Conservation (phyloP, 23 red algal species). For the Gracilaria vermiculophylla region DNA sequence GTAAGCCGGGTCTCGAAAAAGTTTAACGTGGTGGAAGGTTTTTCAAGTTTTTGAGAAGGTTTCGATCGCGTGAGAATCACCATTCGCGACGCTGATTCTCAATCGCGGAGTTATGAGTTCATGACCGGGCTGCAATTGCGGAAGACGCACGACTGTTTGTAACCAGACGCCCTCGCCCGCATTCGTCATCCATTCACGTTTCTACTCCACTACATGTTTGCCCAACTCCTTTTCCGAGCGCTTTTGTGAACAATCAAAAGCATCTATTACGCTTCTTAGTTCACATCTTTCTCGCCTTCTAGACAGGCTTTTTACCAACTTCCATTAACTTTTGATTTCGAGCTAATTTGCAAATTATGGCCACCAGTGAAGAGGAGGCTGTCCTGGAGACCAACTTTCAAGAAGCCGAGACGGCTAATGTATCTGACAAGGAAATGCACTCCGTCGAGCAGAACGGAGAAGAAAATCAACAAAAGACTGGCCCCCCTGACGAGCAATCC, state of each 20-base stretch:
- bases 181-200: too few relatives aligned
- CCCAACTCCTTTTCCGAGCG: not conserved
- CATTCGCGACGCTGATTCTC: too few relatives aligned
- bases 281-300: not conserved
- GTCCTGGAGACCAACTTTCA: not conserved
- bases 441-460: not conserved
- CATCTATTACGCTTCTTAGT: not conserved
- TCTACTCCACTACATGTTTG: not conserved
- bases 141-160: too few relatives aligned
- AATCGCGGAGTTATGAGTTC: too few relatives aligned
- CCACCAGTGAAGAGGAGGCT: not conserved
- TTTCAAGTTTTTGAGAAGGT: too few relatives aligned
- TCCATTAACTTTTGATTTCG: constrained; percentile 5
- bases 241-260: not conserved
- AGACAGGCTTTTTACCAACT: not conserved
- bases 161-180: too few relatives aligned
- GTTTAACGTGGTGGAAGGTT: too few relatives aligned
- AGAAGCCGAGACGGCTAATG: not conserved
- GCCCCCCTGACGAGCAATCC: not conserved
- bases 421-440: not conserved
- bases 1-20: not conserved
- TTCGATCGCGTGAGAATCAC: not conserved
- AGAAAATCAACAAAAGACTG: constrained; percentile 1
- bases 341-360: not conserved
- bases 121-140: too few relatives aligned